A percentile compares a stretch with the other conserved stretches of the same genome.
Evolutionary conservation across 768 basidiomycete species (phyloP).

Genomic region (Thelephora ganbajun): DNA sequence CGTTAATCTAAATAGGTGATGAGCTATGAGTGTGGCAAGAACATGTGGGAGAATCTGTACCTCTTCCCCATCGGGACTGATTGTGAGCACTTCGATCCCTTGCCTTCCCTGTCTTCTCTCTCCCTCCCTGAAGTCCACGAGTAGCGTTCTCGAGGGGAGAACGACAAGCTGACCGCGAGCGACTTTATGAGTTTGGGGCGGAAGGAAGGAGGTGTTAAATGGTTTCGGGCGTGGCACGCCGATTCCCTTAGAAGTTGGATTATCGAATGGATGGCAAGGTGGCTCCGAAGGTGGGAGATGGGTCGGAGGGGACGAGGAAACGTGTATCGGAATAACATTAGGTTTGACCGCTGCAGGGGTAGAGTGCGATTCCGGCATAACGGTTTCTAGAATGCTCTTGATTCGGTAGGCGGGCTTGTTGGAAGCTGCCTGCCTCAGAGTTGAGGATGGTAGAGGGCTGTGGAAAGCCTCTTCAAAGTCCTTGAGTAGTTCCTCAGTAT

Average conservation of each 20-base stretch:
- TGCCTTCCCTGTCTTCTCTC: conserved; percentile 31
- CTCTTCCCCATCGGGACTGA: conserved; percentile 24
- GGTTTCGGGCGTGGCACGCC: conserved; percentile 24
- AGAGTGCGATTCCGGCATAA: too few relatives aligned
- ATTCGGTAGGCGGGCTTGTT: too few relatives aligned
- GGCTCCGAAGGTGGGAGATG: neutral
- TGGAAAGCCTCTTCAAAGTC: neutral
- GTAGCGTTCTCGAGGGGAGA: conserved; percentile 33
- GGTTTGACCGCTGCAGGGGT: too few relatives aligned
- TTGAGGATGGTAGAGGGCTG: neutral
- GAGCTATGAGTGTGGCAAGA: neutral
- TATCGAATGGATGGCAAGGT: neutral
- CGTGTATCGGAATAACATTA: too few relatives aligned
- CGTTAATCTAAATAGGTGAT: conserved; percentile 22
- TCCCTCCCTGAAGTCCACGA: conserved; percentile 44
- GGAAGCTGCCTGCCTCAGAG: too few relatives aligned
- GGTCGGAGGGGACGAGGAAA: too few relatives aligned
- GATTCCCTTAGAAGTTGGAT: conserved; percentile 11
- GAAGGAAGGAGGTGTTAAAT: conserved; percentile 20
- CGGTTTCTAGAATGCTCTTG: too few relatives aligned
- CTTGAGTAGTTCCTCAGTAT: neutral
- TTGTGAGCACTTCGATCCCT: conserved; percentile 31
- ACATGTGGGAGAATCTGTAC: conserved; percentile 13
- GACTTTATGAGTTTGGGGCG: conserved; percentile 29
- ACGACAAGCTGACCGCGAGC: conserved; percentile 32